phyloP scores from a whole-genome alignment of 2,329 filamentous ascomycete species.

The Gremmenia infestans region DNA sequence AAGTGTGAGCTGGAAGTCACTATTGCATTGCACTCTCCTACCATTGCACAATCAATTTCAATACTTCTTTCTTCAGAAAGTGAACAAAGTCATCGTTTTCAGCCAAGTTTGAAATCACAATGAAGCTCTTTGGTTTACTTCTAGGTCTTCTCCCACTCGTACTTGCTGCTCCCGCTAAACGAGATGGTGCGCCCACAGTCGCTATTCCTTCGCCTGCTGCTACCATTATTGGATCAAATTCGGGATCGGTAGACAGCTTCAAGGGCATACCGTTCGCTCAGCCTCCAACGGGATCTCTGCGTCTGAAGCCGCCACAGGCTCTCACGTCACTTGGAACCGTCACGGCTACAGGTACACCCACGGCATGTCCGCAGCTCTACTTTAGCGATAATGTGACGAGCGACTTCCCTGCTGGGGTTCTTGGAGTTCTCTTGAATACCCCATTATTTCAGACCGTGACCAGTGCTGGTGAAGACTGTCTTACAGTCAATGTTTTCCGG shows the following conservation, averaged over 20 bases:
- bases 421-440: constrained; percentile 47
- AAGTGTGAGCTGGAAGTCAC: not conserved
- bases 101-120: not conserved
- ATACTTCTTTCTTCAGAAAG: not conserved
- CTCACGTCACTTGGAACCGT: constrained; percentile 56
- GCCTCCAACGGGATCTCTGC: constrained; percentile 59
- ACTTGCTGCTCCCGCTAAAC: constrained; percentile 4
- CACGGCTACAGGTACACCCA: constrained; percentile 52
- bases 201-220: constrained; percentile 10
- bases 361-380: constrained; percentile 68
- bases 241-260: constrained; percentile 1
- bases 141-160: not conserved
- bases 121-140: constrained; percentile 5
- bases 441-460: constrained; percentile 53
- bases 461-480: constrained; percentile 57
- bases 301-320: constrained; percentile 63
- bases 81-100: not conserved
- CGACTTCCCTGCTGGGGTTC: constrained; percentile 36
- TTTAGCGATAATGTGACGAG: constrained; percentile 43
- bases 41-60: not conserved
- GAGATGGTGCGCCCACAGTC: constrained; percentile 6
- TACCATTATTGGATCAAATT: constrained; percentile 10
- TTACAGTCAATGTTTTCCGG: constrained; percentile 56
- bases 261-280: constrained; percentile 69
- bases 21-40: not conserved